Evolutionary conservation across 345 rosid species (phyloP).

Genomic region (Moricandia arvensis): DNA sequence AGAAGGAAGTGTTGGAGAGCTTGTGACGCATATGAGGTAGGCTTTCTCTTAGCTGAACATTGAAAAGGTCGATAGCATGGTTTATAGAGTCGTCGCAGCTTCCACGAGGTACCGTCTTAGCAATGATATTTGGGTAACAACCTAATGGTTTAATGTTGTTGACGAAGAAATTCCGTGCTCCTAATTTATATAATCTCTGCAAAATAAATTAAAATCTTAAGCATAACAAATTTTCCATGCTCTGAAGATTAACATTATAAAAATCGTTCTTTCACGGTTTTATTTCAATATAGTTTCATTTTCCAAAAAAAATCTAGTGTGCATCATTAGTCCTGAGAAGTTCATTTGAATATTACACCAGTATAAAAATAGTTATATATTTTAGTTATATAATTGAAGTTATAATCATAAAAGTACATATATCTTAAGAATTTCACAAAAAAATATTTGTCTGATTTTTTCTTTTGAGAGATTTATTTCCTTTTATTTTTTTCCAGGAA

Average conservation of each 20-base stretch:
- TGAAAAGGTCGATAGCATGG: slow-evolving; percentile 2
- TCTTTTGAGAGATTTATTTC: background rate
- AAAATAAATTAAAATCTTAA: background rate
- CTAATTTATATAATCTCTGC: slow-evolving; percentile 27
- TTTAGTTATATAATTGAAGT: too few relatives aligned
- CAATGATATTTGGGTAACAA: slow-evolving; percentile 27
- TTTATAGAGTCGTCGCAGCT: slow-evolving; percentile 23
- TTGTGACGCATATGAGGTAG: background rate
- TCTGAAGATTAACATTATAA: background rate
- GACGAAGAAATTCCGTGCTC: slow-evolving; percentile 33
- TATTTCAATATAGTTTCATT: background rate
- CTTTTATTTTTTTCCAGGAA: background rate
- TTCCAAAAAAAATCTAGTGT: background rate
- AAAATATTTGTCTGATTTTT: background rate
- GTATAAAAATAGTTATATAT: too few relatives aligned
- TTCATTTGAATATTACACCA: background rate
- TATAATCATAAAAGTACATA: background rate
- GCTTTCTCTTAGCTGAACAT: slow-evolving; percentile 18
- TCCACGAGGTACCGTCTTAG: slow-evolving; percentile 14
- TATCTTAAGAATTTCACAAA: background rate
- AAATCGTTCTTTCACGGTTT: background rate
- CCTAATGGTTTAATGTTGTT: slow-evolving; percentile 33
- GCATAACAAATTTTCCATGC: background rate
- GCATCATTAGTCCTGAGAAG: background rate
- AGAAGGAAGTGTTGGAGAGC: slow-evolving; percentile 1